phyloP scores from a whole-genome alignment of 2,329 filamentous ascomycete species.

The Neodidymelliopsis sp. region DNA sequence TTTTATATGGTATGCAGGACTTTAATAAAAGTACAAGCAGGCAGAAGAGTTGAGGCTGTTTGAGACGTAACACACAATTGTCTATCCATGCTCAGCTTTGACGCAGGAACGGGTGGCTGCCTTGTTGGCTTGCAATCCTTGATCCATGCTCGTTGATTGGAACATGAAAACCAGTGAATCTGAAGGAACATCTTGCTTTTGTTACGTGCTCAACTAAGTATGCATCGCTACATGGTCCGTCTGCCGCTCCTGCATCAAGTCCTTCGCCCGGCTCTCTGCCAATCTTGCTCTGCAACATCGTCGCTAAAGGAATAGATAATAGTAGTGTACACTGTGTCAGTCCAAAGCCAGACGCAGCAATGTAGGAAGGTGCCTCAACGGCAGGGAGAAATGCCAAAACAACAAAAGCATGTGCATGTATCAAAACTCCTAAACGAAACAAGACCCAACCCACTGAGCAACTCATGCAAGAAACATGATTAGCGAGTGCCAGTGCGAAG shows the following conservation, averaged over 20 bases:
- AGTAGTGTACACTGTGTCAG: conserved; percentile 40
- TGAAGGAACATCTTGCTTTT: conserved; percentile 39
- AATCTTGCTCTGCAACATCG: conserved; percentile 24
- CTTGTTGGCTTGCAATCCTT: too few relatives aligned
- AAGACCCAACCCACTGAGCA: conserved; percentile 38
- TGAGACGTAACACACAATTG: too few relatives aligned
- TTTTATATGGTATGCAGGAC: too few relatives aligned
- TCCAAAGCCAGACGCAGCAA: conserved; percentile 30
- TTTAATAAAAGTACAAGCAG: too few relatives aligned
- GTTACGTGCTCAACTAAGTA: conserved; percentile 33
- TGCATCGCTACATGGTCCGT: conserved; percentile 23
- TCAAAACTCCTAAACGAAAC: conserved; percentile 42
- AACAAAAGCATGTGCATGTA: conserved; percentile 47
- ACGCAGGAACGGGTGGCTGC: too few relatives aligned
- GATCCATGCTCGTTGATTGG: too few relatives aligned
- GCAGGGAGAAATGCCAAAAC: conserved; percentile 29
- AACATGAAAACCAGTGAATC: too few relatives aligned
- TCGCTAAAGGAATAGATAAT: conserved; percentile 27
- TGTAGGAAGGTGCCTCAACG: conserved; percentile 1
- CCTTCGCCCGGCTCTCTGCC: conserved; percentile 13
- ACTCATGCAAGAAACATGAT: conserved; percentile 47
- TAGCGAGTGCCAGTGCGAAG: conserved; percentile 43
- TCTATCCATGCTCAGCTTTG: too few relatives aligned
- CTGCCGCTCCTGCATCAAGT: conserved; percentile 15
- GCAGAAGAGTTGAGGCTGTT: too few relatives aligned